phyloP scores from a whole-genome alignment of 257 asterid species.

The Hygrophila difformis region DNA sequence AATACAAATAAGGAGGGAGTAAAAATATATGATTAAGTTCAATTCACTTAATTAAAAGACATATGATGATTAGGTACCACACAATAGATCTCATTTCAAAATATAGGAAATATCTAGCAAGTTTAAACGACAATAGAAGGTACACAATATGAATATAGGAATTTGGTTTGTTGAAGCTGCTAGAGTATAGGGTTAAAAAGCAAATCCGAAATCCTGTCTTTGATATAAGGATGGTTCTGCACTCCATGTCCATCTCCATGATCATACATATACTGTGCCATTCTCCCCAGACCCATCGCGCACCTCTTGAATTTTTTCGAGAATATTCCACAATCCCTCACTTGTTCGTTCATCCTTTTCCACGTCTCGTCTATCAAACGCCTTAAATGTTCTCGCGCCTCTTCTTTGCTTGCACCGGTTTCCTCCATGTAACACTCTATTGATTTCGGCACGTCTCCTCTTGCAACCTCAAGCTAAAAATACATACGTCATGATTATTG shows the following conservation, averaged over 20 bases:
- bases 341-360: slow-evolving; percentile 29
- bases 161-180: too few species aligned
- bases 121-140: too few species aligned
- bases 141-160: too few species aligned
- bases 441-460: slow-evolving; percentile 33
- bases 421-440: slow-evolving; percentile 49
- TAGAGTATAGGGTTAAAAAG: slow-evolving; percentile 28
- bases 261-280: slow-evolving; percentile 43
- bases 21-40: too few species aligned
- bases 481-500: background rate
- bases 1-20: too few species aligned
- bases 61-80: too few species aligned
- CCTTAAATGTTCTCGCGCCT: slow-evolving; percentile 13
- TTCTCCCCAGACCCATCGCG: slow-evolving; percentile 35
- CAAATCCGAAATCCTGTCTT: slow-evolving; percentile 16
- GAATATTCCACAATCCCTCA: slow-evolving; percentile 12
- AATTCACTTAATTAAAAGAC: too few species aligned
- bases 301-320: slow-evolving; percentile 12
- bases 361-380: slow-evolving; percentile 18
- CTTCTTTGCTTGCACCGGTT: slow-evolving; percentile 19
- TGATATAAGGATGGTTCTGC: slow-evolving; percentile 18
- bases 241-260: slow-evolving; percentile 53
- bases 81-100: too few species aligned
- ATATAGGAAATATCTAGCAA: too few species aligned
- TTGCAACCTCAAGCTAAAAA: slow-evolving; percentile 24